Base-by-base conservation (phyloP, 164 flowering plant genomes). In the Buxus sempervirens region DNA sequence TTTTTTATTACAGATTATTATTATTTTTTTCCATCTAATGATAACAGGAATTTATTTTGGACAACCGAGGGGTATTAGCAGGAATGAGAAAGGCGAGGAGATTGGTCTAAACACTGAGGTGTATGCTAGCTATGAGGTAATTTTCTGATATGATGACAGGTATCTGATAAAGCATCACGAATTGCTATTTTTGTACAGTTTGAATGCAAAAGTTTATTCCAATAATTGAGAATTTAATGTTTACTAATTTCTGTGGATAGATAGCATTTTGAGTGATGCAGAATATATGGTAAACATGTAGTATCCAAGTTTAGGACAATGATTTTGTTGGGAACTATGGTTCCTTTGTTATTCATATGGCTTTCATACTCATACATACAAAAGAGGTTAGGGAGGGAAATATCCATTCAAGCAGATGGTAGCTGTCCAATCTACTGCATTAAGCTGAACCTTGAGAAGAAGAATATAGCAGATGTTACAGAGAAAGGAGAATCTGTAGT, bases 61-160 rank as follows among this genome's bases (percentile, higher is more conserved):
- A 74, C 80, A 86, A 68, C 99, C 98, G n/a, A 88, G 99, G 82
- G 99, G 99, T 41, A 85, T 92, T 67, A 67, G 82, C 60, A 80
- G 73, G 63, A 85, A 85, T 76, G 95, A 95, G 70, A 80, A 80
- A 64, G 93, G 91, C 54, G 96, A 89, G 61, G 96, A 92, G 72
- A 83, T 84, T 70, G 99, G 93, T 48, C 92, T 85, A 67, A 95
- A 95, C 75, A 95, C 99, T 21, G 99, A 95, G 81, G 85, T 95
- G 48, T 95, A 95, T 80, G 85, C 98, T 69, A 72, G 82, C 53
- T 63, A 76, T 69, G 98, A 95, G 97, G 99, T 95, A 83, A n/a
- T 57, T 32, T 32, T 32, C 38, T 65, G 32, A 28, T 41, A 60
- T 19, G 18, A 24, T 48, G 9, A 57, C 23, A 57, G 2, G 1